Evolutionary conservation across 257 asterid species (phyloP), one percentile per base, ranked within the genome.

Genomic region (Forsythia suspensa): DNA sequence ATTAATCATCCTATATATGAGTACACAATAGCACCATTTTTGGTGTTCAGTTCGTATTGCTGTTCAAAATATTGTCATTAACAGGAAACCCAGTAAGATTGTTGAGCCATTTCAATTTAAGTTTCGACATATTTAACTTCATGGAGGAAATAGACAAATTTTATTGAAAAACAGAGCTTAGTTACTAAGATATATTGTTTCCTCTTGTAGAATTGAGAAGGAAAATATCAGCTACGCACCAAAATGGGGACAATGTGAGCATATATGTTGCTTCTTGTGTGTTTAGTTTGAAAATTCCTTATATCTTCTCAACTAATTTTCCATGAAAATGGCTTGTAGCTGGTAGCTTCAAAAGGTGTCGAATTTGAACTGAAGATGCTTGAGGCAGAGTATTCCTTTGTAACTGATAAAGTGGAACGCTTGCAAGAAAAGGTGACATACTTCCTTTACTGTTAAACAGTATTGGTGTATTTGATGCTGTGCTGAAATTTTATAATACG

Each of bases 351-450:
- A 67, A 95, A 92, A 89, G 98, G 93, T 84, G 90, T 86, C 82
- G 94, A 91, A 80, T 81, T 95, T 70, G 98, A 92, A 87, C 68
- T 85, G 78, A 97, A 88, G 88, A 91, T 95, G 86, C 94, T 93
- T 29, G 92, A 90, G 85, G 90, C 93, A 43, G 99, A 95, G 82
- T 91, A 91, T 91, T 91, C 97, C 51, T 89, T 88, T 82, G 71
- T 90, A 70, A 86, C 88, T 21, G 97, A 93, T 80, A 90, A 95
- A 93, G 90, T 91, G 83, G 92, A 79, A 87, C 83, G 88, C 85
- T 84, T 93, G 90, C 94, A 93, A 83, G 93, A 89, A 75, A 90
- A 89, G 98, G 99, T 93, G 71, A 68, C 43, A 65, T 57, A 63
- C 16, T 29, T 24, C 40, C 11, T 59, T 59, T 59, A 6, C 67